A percentile compares a stretch with the other conserved stretches of the same genome.
Evolutionary conservation across 2,329 filamentous ascomycete species (phyloP).

Genomic region (Talaromyces pinophilus): DNA sequence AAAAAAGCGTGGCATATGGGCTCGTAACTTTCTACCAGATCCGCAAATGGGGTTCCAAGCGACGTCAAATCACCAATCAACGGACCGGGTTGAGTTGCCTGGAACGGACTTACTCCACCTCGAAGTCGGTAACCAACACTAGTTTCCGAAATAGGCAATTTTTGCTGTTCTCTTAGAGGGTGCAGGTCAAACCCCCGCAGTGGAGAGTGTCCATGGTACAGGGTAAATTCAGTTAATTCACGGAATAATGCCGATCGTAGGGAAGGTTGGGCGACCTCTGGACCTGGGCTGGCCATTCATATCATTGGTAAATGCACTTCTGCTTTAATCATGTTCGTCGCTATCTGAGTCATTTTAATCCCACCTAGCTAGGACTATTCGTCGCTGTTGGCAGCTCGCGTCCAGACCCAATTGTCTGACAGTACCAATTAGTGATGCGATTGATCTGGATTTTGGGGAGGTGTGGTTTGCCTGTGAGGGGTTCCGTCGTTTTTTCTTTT

Average conservation of each 20-base stretch:
- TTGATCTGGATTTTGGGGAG: background rate
- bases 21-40: background rate
- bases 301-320: background rate
- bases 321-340: background rate
- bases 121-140: background rate
- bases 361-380: background rate
- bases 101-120: background rate
- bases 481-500: background rate
- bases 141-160: constrained; percentile 11
- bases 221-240: background rate
- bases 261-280: constrained; percentile 16
- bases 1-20: background rate
- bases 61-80: background rate
- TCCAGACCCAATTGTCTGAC: constrained; percentile 3
- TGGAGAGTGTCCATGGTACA: background rate
- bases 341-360: constrained; percentile 4
- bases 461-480: constrained; percentile 2
- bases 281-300: background rate
- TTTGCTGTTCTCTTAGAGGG: background rate
- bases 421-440: constrained; percentile 6
- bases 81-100: background rate
- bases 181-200: constrained; percentile 10
- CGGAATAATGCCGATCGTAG: constrained; percentile 14
- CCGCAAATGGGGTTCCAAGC: background rate
- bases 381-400: background rate